Base-by-base conservation (phyloP, 345 rosid species). In the Psidium guajava region DNA sequence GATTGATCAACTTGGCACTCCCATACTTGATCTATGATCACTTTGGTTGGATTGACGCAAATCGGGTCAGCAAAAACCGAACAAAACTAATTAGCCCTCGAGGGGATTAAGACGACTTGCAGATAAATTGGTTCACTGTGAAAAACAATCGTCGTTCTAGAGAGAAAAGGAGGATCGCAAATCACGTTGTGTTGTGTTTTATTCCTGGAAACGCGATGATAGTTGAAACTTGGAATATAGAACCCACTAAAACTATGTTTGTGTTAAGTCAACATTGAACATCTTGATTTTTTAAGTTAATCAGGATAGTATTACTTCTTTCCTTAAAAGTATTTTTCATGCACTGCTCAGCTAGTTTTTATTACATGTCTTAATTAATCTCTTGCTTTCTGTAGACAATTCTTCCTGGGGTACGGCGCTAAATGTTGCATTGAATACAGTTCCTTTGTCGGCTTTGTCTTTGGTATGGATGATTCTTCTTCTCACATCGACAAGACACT, bases 151-250 rank as follows among this genome's bases (percentile, higher is more conserved):
- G 7, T 58, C 32, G 3, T 58, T 58, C 32, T n/a, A 3, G 32
- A 58, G 32, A n/a, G 36, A 51, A 51, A 51, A 11, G 5, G 53
- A 51, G 12, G 53, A 13, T 57, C 12, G 32, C 8, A 13, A 4
- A 61, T 8, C 73, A 27, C 73, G 40, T 61, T 4, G 9, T 61
- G 74, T 27, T 16, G 74, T 14, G 5, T 61, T 61, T 59, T 61
- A 61, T 61, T 27, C 21, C 5, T 27, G 4, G 0, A n/a, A 0
- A 12, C 7, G 14, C 0, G 5, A 12, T 12, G 32, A 58, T n/a
- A n/a, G 69, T n/a, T n/a, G 32, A n/a, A 11, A 58, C 2, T n/a
- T 58, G 36, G 0, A 58, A 12, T n/a, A n/a, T 58, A 12, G 8
- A 12, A 58, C 1, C 18, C 32, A n/a, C 36, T 58, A 5, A n/a